Base-by-base conservation (phyloP, 345 rosid genomes). In the Atalantia buxifolia region DNA sequence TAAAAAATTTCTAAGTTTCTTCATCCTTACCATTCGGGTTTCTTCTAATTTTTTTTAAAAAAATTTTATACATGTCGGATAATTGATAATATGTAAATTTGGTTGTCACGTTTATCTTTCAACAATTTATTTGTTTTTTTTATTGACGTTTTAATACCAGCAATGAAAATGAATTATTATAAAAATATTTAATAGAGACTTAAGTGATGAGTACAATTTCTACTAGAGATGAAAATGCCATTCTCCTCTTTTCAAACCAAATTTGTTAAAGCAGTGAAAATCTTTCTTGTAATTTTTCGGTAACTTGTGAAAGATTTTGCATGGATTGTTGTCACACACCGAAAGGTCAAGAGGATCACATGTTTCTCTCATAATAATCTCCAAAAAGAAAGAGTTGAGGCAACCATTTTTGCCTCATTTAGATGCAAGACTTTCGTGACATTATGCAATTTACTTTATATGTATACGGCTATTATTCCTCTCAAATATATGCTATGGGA, bases 361-460 rank as follows among this genome's bases (percentile, higher is more conserved):
- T 82, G 87, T 84, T 80, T 80, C 77, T 76, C 78, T 78, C 61
- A 81, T 38, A 65, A 60, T 74, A 63, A 67, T 78, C 76, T 81
- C 35, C 81, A 76, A 7, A 74, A 85, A 83, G 69, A 79, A 33
- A 71, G 65, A 62, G 2, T 24, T 28, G 70, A 70, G 56, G 66
- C 66, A n/a, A 59, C 72, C 77, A 57, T 65, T 82, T 69, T 84
- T 81, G 36, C 86, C 82, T 72, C 76, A 72, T 82, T 69, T 77
- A 48, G 9, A 50, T 77, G 87, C 88, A 85, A 82, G 90, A 85
- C 80, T 83, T 83, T 83, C 87, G 90, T 87, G 90, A 87, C 82
- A 56, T 77, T 38, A 60, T 79, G 81, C 33, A 74, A 33, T 53
- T 71, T 81, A 63, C 55, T 31, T 67, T 28, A 6, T 10, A 28